Percentiles rank a stretch among this genome's conserved stretches.
Evolutionary conservation across 2,329 filamentous ascomycete species (phyloP).

Genomic region (Talaromyces sp.): DNA sequence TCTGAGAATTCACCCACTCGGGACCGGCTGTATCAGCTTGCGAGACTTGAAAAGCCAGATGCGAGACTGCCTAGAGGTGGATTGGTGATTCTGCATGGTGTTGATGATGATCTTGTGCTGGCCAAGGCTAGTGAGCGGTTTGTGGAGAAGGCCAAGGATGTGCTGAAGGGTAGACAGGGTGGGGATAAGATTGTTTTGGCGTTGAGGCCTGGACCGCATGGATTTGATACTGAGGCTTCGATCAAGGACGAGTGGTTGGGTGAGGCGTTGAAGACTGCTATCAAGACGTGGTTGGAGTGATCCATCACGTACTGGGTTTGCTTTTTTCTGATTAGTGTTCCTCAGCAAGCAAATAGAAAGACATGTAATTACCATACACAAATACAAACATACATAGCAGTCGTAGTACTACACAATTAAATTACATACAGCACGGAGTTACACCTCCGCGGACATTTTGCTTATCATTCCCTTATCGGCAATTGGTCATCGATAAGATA

Average conservation of each 20-base stretch:
- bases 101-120: constrained; percentile 34
- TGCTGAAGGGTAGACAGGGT: constrained; percentile 26
- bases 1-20: constrained; percentile 2
- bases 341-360: background rate
- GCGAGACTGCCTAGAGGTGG: constrained; percentile 32
- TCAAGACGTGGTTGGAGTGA: constrained; percentile 19
- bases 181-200: constrained; percentile 28
- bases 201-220: constrained; percentile 37
- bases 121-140: constrained; percentile 31
- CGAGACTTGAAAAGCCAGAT: constrained; percentile 30
- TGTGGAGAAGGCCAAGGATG: constrained; percentile 26
- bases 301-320: too few species aligned
- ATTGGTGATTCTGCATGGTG: constrained; percentile 37
- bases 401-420: background rate
- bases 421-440: background rate
- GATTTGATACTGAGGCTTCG: constrained; percentile 32
- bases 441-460: background rate
- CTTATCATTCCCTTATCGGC: background rate
- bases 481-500: constrained; percentile 4
- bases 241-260: constrained; percentile 17
- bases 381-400: too few species aligned
- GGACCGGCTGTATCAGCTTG: constrained; percentile 30
- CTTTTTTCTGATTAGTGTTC: background rate
- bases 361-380: background rate
- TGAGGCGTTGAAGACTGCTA: constrained; percentile 13